Base-by-base conservation (phyloP, 257 asterid genomes). In the Ilex asprella region DNA sequence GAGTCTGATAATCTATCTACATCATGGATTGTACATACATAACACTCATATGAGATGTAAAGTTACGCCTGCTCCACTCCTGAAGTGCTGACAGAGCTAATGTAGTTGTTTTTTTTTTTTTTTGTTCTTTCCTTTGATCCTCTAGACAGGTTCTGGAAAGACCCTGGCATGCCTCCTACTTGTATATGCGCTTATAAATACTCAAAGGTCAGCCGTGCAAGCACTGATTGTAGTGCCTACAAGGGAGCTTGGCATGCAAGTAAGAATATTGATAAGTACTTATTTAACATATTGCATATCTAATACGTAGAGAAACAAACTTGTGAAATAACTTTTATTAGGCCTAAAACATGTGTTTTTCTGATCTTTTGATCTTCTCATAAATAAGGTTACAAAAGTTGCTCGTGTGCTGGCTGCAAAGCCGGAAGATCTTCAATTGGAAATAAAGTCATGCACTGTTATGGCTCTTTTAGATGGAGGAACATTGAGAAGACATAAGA, bases 401-500 rank as follows among this genome's bases (percentile, higher is more conserved):
- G 89, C 97, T 30, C 90, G 97, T 2, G 63, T 57, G 70, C 84
- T 89, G 78, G 81, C 88, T 72, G 87, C 95, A 41, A 81, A 76
- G 73, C 70, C 83, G 41, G 61, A 71, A 55, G 82, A 79, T 58
- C 65, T 31, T 66, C 88, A 82, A 51, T 55, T 79, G 54, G 85
- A 76, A 55, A 80, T 66, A 66, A 81, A 80, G 76, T 73, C 89
- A 13, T 92, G 81, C 74, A 67, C 80, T 55, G 77, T 89, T 63
- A 92, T 92, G 99, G 99, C 96, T 73, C 99, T 92, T 73, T 76
- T 92, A 75, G 97, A 89, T 72, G 99, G 99, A 62, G 99, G 97
- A 60, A 82, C 82, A 57, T 73, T 92, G 79, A 85, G 67, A 72
- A 85, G 99, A 66, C 99, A 92, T 65, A 89, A 77, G 81, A 89